Evolutionary conservation across 2,329 filamentous ascomycete species (phyloP).

Genomic region (Aspergillus cejpii): DNA sequence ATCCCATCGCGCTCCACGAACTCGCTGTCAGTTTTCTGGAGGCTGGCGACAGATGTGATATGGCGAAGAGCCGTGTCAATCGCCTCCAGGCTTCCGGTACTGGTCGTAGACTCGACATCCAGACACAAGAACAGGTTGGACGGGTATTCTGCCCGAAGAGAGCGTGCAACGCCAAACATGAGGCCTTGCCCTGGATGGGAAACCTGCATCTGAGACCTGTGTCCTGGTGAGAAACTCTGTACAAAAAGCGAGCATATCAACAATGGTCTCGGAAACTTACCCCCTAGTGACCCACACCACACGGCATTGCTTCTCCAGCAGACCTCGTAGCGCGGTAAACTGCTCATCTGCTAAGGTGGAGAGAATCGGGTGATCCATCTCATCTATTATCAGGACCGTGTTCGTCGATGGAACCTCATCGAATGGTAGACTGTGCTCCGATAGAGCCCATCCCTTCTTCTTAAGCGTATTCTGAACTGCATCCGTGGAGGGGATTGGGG

Average conservation of each 20-base stretch:
- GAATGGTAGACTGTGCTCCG: not conserved
- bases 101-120: not conserved
- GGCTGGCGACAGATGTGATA: not conserved
- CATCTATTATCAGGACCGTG: not conserved
- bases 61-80: not conserved
- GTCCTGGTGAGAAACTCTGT: not conserved
- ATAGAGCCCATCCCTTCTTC: not conserved
- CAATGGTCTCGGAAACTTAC: not conserved
- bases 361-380: not conserved
- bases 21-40: constrained; percentile 9
- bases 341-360: not conserved
- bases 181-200: not conserved
- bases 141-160: not conserved
- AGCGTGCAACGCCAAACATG: not conserved
- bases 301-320: not conserved
- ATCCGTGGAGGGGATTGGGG: not conserved
- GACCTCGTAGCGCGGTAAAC: not conserved
- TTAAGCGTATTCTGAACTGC: not conserved
- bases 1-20: constrained; percentile 11
- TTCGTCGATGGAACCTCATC: not conserved
- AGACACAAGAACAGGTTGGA: not conserved
- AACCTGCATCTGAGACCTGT: not conserved
- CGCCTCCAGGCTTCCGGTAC: not conserved
- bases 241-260: not conserved
- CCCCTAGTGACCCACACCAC: not conserved